A percentile compares a stretch with the other conserved stretches of the same genome.
These are phyloP conservation scores for Aspergillus ustus DNA, from an alignment of 2,329 filamentous ascomycete species.

Conservation along the genomic window DNA sequence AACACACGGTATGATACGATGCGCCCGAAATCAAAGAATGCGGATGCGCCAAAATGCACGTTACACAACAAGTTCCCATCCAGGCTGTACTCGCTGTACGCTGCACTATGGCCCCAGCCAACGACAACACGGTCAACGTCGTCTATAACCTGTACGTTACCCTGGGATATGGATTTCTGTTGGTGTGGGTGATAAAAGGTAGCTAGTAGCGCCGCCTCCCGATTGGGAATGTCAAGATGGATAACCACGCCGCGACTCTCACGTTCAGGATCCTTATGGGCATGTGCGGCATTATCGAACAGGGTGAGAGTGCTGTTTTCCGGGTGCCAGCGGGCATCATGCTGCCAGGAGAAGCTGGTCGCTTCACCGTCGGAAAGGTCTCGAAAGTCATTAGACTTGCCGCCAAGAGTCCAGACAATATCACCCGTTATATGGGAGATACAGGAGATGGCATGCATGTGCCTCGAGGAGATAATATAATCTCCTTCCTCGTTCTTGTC, in stretches of 20 bases:
- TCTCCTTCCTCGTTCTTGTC: conserved; percentile 57
- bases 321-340: conserved; percentile 36
- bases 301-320: conserved; percentile 26
- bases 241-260: conserved; percentile 29
- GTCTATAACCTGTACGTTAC: conserved; percentile 24
- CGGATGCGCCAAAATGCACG: conserved; percentile 49
- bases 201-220: conserved; percentile 46
- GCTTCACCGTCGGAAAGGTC: conserved; percentile 29
- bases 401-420: conserved; percentile 35
- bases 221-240: conserved; percentile 51
- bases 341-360: conserved; percentile 35
- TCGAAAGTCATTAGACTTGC: conserved; percentile 34
- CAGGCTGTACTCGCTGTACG: conserved; percentile 52
- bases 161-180: conserved; percentile 15
- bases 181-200: conserved; percentile 7
- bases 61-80: conserved; percentile 32
- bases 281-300: conserved; percentile 33
- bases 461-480: conserved; percentile 58
- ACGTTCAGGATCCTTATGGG: conserved; percentile 16
- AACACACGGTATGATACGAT: conserved; percentile 62
- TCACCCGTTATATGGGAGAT: conserved; percentile 24
- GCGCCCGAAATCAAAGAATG: conserved; percentile 50
- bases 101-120: conserved; percentile 57
- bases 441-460: conserved; percentile 40
- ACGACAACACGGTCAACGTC: conserved; percentile 51